These are phyloP conservation scores for Pyrenophora teres DNA, from an alignment of 2,329 filamentous ascomycete genomes.

Conservation along the genomic window DNA sequence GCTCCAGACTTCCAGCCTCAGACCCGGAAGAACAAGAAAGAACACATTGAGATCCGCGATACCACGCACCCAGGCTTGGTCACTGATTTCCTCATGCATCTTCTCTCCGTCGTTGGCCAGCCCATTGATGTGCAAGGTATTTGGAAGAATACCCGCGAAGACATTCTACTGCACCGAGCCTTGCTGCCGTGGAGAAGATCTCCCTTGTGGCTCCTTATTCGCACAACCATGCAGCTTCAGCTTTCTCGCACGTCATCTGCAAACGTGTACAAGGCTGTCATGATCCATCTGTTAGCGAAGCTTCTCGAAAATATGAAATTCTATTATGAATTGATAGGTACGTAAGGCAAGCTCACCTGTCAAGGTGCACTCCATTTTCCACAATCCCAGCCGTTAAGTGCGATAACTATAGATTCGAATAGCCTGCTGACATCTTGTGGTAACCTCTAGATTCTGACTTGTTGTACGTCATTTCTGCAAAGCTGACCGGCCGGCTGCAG, in stretches of 20 bases:
- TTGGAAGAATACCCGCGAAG: conserved; percentile 61
- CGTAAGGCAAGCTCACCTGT: too few relatives aligned
- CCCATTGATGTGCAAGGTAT: conserved; percentile 38
- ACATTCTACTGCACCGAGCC: conserved; percentile 54
- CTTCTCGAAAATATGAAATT: conserved; percentile 7
- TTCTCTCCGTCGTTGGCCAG: conserved; percentile 46
- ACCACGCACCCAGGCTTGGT: conserved; percentile 57
- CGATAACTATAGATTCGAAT: too few relatives aligned
- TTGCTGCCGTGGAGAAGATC: conserved; percentile 57
- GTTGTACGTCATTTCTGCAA: conserved; percentile 23
- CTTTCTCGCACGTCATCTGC: conserved; percentile 22
- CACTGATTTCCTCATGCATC: conserved; percentile 56
- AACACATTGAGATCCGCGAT: conserved; percentile 54
- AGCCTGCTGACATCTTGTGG: not conserved
- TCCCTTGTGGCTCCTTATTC: conserved; percentile 60
- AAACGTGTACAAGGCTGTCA: conserved; percentile 57
- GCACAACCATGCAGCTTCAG: conserved; percentile 55
- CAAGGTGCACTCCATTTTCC: too few relatives aligned
- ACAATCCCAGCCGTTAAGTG: too few relatives aligned
- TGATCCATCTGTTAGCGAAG: conserved; percentile 58
- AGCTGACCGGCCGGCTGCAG: conserved; percentile 28
- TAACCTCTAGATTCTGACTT: conserved; percentile 10
- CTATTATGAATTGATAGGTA: not conserved
- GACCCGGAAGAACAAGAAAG: conserved; percentile 47
- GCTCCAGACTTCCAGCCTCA: conserved; percentile 43